Evolutionary conservation across 768 basidiomycete species (phyloP).

Genomic region (Hydnomerulius pinastri): DNA sequence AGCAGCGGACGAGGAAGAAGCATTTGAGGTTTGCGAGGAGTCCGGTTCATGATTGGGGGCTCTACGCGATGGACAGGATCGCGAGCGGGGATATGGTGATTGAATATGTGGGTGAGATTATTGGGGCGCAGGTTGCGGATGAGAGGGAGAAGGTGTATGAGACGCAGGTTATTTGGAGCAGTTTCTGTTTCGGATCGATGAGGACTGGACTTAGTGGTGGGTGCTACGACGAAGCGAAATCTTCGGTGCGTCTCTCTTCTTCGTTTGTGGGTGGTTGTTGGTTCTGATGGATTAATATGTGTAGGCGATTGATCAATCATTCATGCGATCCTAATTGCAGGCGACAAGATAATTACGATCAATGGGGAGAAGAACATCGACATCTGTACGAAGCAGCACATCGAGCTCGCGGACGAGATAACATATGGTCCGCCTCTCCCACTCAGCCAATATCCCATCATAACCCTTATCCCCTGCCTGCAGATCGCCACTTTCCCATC

Average conservation of each 20-base stretch:
- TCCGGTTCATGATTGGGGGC: conserved; percentile 97
- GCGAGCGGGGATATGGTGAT: conserved; percentile 97
- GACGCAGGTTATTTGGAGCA: conserved; percentile 95
- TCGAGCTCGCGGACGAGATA: conserved; percentile 96
- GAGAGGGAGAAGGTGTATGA: conserved; percentile 97
- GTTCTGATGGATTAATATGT: too few species aligned
- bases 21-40: conserved; percentile 93
- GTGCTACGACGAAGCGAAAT: conserved; percentile 99
- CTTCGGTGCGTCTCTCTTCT: conserved; percentile 68
- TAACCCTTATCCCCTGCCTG: neutral
- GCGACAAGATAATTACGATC: conserved; percentile 91
- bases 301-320: conserved; percentile 95
- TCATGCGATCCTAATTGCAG: conserved; percentile 94
- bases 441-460: neutral
- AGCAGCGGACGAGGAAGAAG: conserved; percentile 97
- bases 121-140: conserved; percentile 93
- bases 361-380: conserved; percentile 97
- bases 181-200: conserved; percentile 96
- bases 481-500: conserved; percentile 99
- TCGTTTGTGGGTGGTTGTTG: conserved; percentile 10
- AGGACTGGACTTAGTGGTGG: conserved; percentile 96
- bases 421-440: conserved; percentile 75
- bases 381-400: conserved; percentile 96
- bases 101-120: conserved; percentile 98
- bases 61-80: conserved; percentile 98